These are phyloP conservation scores for Lentinula raphanica DNA, from an alignment of 768 basidiomycete species.

Conservation along the genomic window DNA sequence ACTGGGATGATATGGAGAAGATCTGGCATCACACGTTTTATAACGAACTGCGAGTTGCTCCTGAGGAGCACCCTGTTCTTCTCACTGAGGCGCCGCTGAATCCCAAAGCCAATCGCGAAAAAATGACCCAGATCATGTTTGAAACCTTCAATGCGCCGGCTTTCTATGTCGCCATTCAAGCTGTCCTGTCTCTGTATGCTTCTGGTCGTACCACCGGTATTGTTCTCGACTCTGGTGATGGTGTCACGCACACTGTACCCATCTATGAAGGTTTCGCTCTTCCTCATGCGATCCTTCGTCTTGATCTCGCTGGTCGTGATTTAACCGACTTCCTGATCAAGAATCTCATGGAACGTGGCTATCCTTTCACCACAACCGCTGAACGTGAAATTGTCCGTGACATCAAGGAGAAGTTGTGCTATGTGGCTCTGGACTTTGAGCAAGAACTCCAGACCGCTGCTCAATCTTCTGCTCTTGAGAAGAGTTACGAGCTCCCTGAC, in stretches of 20 bases:
- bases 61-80: slow-evolving; percentile 89
- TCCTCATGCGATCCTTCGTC: slow-evolving; percentile 64
- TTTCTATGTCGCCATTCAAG: slow-evolving; percentile 90
- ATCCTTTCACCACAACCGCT: slow-evolving; percentile 90
- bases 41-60: slow-evolving; percentile 91
- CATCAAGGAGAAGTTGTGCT: slow-evolving; percentile 91
- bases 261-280: slow-evolving; percentile 71
- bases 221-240: slow-evolving; percentile 71
- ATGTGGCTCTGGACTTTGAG: slow-evolving; percentile 69
- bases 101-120: slow-evolving; percentile 89
- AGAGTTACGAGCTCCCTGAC: slow-evolving; percentile 73
- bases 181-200: slow-evolving; percentile 76
- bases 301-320: slow-evolving; percentile 64
- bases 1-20: slow-evolving; percentile 78
- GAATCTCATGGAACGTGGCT: slow-evolving; percentile 86
- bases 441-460: slow-evolving; percentile 69
- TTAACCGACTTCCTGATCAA: slow-evolving; percentile 67
- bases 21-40: slow-evolving; percentile 77
- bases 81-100: slow-evolving; percentile 91
- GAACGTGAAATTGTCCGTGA: slow-evolving; percentile 94
- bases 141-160: slow-evolving; percentile 93
- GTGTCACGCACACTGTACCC: slow-evolving; percentile 67
- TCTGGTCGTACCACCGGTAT: slow-evolving; percentile 71
- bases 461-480: slow-evolving; percentile 60
- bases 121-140: slow-evolving; percentile 97